Percentiles rank a stretch among this genome's conserved stretches.
Evolutionary conservation across 2,329 filamentous ascomycete genomes (phyloP).

Genomic region (Lanzia echinophila): DNA sequence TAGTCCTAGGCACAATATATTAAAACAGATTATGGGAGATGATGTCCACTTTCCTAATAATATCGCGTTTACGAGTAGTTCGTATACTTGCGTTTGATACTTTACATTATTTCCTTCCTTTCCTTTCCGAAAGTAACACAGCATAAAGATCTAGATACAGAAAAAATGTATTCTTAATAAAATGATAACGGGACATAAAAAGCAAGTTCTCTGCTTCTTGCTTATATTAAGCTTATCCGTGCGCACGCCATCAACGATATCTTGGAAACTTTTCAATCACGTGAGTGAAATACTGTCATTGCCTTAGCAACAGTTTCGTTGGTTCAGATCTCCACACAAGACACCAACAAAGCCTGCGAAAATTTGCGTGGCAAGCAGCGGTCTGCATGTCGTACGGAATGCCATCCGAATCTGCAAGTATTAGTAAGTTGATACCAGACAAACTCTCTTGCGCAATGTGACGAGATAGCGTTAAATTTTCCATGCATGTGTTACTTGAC

Average conservation of each 20-base stretch:
- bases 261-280: background rate
- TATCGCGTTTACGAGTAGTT: background rate
- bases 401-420: constrained; percentile 9
- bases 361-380: constrained; percentile 11
- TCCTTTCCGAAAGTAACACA: constrained; percentile 12
- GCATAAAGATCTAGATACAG: constrained; percentile 1
- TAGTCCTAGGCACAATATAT: background rate
- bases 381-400: constrained; percentile 8
- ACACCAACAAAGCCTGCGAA: background rate
- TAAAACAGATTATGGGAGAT: background rate
- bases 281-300: background rate
- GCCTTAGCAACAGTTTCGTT: constrained; percentile 3
- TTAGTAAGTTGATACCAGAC: background rate
- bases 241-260: background rate
- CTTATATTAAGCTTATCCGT: constrained; percentile 12
- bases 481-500: constrained; percentile 7
- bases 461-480: constrained; percentile 4
- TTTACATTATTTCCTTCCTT: no score
- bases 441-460: constrained; percentile 12
- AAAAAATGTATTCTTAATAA: background rate
- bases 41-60: background rate
- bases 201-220: constrained; percentile 1
- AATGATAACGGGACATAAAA: background rate
- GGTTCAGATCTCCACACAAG: background rate
- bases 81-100: background rate